Percentiles rank a stretch among this genome's conserved stretches.
Evolutionary conservation across 345 rosid species (phyloP).

Genomic region (Ricinus communis): DNA sequence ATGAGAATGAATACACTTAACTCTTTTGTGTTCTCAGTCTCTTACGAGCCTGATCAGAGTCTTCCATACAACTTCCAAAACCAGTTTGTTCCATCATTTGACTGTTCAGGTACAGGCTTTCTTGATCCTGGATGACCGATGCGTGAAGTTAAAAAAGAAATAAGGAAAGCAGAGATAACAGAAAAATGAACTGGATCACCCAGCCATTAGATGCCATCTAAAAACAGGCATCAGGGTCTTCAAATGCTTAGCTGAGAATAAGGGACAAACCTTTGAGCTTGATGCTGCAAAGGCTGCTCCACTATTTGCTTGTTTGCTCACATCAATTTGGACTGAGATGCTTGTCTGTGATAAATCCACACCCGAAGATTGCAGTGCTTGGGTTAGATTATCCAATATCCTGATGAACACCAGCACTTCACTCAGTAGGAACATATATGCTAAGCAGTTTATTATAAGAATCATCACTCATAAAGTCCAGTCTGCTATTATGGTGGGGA

Average conservation of each 20-base stretch:
- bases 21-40: constrained; percentile 41
- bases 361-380: constrained; percentile 61
- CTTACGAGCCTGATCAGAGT: constrained; percentile 43
- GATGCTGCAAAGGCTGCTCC: constrained; percentile 31
- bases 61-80: constrained; percentile 31
- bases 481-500: no score
- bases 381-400: constrained; percentile 51
- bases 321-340: constrained; percentile 66
- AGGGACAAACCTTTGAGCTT: constrained; percentile 42
- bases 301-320: constrained; percentile 41
- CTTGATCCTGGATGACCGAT: constrained; percentile 37
- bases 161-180: background rate
- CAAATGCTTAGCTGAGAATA: background rate
- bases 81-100: constrained; percentile 40
- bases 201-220: background rate
- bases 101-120: constrained; percentile 27
- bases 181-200: background rate
- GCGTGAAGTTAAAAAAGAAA: background rate
- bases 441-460: background rate
- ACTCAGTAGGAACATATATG: constrained; percentile 5
- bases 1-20: constrained; percentile 24
- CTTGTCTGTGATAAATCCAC: constrained; percentile 64
- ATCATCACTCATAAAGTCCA: background rate
- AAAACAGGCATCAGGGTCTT: background rate
- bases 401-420: constrained; percentile 37